These are phyloP conservation scores for Ophiostoma triangulosporum DNA, from an alignment of 2,329 filamentous ascomycete genomes.

Conservation along the genomic window DNA sequence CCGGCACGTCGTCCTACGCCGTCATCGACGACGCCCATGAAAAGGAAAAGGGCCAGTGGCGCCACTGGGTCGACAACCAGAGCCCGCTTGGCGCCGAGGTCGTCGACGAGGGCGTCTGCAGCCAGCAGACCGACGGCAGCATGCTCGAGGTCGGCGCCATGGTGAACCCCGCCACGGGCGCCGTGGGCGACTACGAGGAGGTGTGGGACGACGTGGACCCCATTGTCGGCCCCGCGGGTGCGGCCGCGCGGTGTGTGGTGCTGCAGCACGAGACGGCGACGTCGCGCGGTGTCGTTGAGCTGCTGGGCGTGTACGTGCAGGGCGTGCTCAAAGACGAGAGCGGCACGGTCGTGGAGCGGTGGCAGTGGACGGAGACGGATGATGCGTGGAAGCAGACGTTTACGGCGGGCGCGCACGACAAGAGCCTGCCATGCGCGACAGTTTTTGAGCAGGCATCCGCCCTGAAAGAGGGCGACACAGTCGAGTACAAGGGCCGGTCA, in stretches of 20 bases:
- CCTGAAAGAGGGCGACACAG: neutral
- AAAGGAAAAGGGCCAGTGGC: constrained; percentile 31
- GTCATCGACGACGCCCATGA: constrained; percentile 14
- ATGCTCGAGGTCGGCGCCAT: constrained; percentile 46
- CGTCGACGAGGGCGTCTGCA: constrained; percentile 44
- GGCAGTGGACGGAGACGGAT: constrained; percentile 27
- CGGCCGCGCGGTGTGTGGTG: constrained; percentile 23
- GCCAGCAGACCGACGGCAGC: constrained; percentile 25
- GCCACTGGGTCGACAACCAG: constrained; percentile 47
- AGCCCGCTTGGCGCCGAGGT: constrained; percentile 24
- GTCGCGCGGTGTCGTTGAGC: constrained; percentile 35
- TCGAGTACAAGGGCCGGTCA: neutral
- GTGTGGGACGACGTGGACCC: constrained; percentile 38
- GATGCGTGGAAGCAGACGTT: neutral
- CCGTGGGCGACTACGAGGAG: constrained; percentile 48
- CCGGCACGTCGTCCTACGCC: constrained; percentile 35
- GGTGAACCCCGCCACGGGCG: constrained; percentile 41
- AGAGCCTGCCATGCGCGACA: constrained; percentile 5
- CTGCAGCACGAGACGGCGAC: constrained; percentile 24
- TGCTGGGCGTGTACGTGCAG: constrained; percentile 42
- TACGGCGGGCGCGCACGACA: neutral
- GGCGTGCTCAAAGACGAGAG: constrained; percentile 33
- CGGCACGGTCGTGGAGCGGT: constrained; percentile 38
- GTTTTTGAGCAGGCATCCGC: neutral
- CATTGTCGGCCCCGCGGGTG: constrained; percentile 8